Base-by-base conservation (phyloP, 1,139 yeast genomes). In the Suhomyces chickasaworum region DNA sequence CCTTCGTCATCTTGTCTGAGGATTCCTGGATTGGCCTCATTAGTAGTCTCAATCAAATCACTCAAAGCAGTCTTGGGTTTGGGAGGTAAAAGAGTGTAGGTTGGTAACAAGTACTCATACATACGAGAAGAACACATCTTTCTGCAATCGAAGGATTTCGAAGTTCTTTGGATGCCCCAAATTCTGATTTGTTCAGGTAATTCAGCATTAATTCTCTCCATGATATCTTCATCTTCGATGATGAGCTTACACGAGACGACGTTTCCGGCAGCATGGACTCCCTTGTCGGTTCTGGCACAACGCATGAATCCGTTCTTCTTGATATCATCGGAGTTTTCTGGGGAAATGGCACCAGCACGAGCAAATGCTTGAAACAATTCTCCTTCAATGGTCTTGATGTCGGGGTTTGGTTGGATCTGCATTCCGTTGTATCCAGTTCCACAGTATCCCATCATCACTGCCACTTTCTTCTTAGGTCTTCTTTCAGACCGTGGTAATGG, bases 251-350 rank as follows among this genome's bases (percentile, higher is more conserved):
- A 74, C 7, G 96, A 87, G 37, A 95, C 82, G 25, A 93, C 90
- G 63, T 93, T 93, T 22, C 99, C 98, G 4, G 98, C 98, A 21
- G 99, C 99, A 67, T 93, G 99, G 13, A 93, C 99, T 51, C 99
- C 99, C 67, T 93, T 95, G 65, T 93, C 99, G 4, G 99, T 93
- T 66, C 99, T 78, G 3, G 99, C 99, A 39, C 98, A 96, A 59
- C 99, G 80, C 88, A 89, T 86, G 59, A 95, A 88, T 0, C 95
- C 91, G 46, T 85, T 84, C 63, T 93, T 93, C 63, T 89, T 90
- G 56, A 95, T 81, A 64, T 93, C 99, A 52, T 83, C 85, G 3
- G 97, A 83, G 66, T 93, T 93, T 59, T 89, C 96, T 48, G 82
- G 80, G 0, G 97, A 88, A 48, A 93, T 81, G 7, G 97, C 98